Evolutionary conservation across 179 eudicot species (phyloP), one percentile per base, ranked within the genome.

Genomic region (Carnegiea gigantea): DNA sequence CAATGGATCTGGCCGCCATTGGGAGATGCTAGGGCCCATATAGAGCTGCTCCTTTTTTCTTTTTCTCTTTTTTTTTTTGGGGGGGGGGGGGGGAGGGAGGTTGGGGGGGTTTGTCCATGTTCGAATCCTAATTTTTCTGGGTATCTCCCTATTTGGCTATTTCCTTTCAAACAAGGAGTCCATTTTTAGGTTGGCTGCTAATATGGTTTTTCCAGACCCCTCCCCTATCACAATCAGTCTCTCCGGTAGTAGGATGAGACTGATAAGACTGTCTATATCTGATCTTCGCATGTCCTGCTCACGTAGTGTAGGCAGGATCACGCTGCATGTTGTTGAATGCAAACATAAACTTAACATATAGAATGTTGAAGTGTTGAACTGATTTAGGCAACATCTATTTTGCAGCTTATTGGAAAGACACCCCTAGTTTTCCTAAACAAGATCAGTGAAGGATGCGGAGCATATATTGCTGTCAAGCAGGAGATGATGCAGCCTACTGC

Each of bases 401-500:
- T 79, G 82, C 92, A 95, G 99, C 89, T 95, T 9, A 88, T 95
- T 80, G 99, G 99, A 30, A 91, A 83, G 87, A 95, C 99, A 11
- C 99, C 99, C 36, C 79, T 91, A 30, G 99, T 95, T 18, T 95
- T 89, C 82, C 97, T 95, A 1, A 95, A 92, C 78, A 92, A 89
- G 86, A 86, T 94, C 68, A 86, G 93, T 3, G 95, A 91, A 85
- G 99, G 96, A n/a, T 91, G 96, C 81, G 99, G 95, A 12, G 98
- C 96, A 6, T 92, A 90, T 84, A 86, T 95, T 30, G 96, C 99
- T 51, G 97, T 89, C 72, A 95, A 95, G 82, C 99, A 94, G 88
- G 99, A 95, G 82, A 95, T 95, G 98, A 84, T 90, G 86, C 99
- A 95, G 80, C 99, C 99, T 48, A 95, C 98, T 81, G 77, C 99